Base-by-base conservation (phyloP, 495 filamentous ascomycete genomes). In the Xylaria grammica region DNA sequence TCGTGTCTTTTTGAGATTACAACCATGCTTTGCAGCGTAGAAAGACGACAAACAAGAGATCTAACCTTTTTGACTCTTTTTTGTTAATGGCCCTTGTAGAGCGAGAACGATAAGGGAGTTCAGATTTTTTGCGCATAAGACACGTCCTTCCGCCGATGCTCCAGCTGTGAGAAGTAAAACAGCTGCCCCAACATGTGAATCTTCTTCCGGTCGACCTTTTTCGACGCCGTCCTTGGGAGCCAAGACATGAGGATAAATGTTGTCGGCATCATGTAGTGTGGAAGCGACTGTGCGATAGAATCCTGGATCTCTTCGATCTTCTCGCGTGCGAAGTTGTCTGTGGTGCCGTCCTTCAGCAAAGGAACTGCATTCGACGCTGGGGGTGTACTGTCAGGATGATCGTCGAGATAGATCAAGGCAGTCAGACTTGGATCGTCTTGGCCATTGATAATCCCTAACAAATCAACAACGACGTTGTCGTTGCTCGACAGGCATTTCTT, bases 361-460 rank as follows among this genome's bases (percentile, higher is more conserved):
- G 55, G 56, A 27, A 46, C n/a, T 3, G 42, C 42, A 11, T 48
- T 34, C 11, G 56, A 10, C 24, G 24, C 36, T 8, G 56, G 56
- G 7, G 42, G n/a, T 26, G 56, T 59, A 27, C 56, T 59, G 7
- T 59, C 44, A 22, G 56, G 56, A 36, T 59, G 56, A 15, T 36
- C 42, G n/a, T 59, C 56, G 11, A 59, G 56, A 59, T 59, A 59
- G 27, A 59, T 45, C 42, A 59, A 34, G 27, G 56, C 56, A n/a
- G 56, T 17, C 11, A 59, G 42, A 36, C 40, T 59, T 32, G 56
- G 56, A 40, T 59, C 56, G 42, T 59, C 56, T 49, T 59, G 42
- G 4, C 56, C 56, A 9, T 59, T 59, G 19, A 59, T 59, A 17
- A 59, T 48, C 1, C 56, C 56, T 36, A 59, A n/a, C 4, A 59